Percentiles rank a stretch among this genome's conserved stretches.
These are phyloP conservation scores for Fusarium phyllophilum DNA, from an alignment of 2,329 filamentous ascomycete genomes.

Conservation along the genomic window DNA sequence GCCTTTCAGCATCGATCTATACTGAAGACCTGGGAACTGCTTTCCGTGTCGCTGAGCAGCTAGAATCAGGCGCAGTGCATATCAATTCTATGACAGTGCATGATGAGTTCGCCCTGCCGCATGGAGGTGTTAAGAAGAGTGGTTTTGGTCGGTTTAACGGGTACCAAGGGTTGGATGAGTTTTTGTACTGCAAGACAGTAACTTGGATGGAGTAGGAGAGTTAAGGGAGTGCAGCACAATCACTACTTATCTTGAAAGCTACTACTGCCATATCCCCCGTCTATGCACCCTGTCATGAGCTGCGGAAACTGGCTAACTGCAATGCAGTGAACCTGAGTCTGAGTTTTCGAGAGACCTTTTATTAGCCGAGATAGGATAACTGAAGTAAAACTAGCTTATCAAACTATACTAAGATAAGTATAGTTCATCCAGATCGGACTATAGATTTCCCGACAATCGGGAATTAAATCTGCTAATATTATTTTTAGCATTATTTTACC, in stretches of 20 bases:
- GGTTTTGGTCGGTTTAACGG: not conserved
- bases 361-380: not conserved
- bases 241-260: not conserved
- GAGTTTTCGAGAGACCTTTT: fast-evolving
- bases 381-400: not conserved
- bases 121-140: not conserved
- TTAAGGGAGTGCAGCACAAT: not conserved
- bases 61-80: not conserved
- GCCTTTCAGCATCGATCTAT: not conserved
- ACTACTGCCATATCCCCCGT: too few species aligned
- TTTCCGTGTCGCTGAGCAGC: not conserved
- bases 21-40: not conserved
- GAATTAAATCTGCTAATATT: not conserved
- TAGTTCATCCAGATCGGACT: not conserved
- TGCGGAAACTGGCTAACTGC: not conserved
- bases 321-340: not conserved
- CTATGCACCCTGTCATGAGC: not conserved
- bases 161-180: not conserved
- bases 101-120: not conserved
- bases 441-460: not conserved
- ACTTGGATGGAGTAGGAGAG: not conserved
- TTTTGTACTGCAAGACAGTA: not conserved
- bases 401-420: not conserved
- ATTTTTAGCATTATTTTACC: not conserved
- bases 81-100: conserved; percentile 4